Evolutionary conservation across 164 flowering plant genomes (phyloP), one percentile per base, ranked within the genome.

Genomic region (Magnolia kwangsiensis): DNA sequence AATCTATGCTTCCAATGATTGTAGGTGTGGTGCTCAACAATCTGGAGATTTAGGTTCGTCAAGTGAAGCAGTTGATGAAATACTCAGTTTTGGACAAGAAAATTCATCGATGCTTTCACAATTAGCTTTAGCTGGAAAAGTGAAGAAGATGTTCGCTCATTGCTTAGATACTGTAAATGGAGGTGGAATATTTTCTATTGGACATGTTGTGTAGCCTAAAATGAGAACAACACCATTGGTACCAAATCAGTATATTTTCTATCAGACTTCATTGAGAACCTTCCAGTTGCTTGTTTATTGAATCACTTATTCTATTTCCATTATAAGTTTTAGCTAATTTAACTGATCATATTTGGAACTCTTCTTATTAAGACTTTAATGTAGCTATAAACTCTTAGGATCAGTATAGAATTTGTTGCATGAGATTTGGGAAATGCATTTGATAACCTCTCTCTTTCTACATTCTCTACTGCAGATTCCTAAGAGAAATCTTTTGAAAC

Each of bases 111-210:
- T 92, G 88, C 75, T 95, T 82, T 92, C 99, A 64, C 99, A 95
- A 84, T 82, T 95, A 64, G 92, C 99, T 78, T 81, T 91, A 51
- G 58, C 92, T 73, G 97, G 96, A 76, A 88, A 86, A 75, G 94
- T 92, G 79, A 88, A 85, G 77, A 93, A 87, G 81, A 79, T 83
- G 76, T 95, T 95, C 84, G 83, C 98, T 49, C 99, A 95, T 74
- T 95, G 99, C 88, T 83, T 95, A 78, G 96, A 92, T 82, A 83
- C 80, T 76, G 76, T 65, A 45, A 78, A 86, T 79, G 98, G 98
- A 19, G 98, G 98, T 75, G 98, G 98, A 74, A 95, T 95, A 24
- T 95, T 91, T 84, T 90, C 98, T 45, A 91, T 95, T 82, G 98
- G 98, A 72, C 80, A 91, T 51, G 89, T 95, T 72, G 92, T 89